phyloP scores from a whole-genome alignment of 495 filamentous ascomycete species.

The Neurospora sp. region DNA sequence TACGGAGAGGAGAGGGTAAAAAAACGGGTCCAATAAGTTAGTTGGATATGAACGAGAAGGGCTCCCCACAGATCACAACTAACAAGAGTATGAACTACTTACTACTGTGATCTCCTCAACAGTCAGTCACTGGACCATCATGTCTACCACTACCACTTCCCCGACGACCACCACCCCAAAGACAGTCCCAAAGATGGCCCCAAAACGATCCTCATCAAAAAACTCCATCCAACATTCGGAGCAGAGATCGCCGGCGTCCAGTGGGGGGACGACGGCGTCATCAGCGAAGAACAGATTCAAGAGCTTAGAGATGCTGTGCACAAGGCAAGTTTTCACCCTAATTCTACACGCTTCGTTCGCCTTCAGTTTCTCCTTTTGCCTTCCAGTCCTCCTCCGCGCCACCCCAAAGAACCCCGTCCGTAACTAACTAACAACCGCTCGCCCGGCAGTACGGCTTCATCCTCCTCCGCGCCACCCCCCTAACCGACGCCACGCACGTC shows the following conservation, averaged over 20 bases:
- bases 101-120: background rate
- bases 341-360: no score
- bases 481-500: constrained; percentile 44
- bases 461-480: constrained; percentile 42
- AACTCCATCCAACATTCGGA: constrained; percentile 44
- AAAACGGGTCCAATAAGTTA: background rate
- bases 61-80: background rate
- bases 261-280: constrained; percentile 25
- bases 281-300: constrained; percentile 34
- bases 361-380: no score
- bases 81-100: background rate
- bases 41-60: background rate
- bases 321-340: constrained; percentile 19
- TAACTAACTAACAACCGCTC: background rate
- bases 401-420: background rate
- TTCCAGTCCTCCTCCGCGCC: no score
- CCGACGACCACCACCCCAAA: constrained; percentile 3
- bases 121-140: background rate
- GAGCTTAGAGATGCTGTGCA: constrained; percentile 39
- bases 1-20: no score
- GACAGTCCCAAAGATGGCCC: constrained; percentile 18
- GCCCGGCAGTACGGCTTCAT: constrained; percentile 36
- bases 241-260: constrained; percentile 43
- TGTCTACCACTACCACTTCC: background rate
- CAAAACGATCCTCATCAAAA: constrained; percentile 31